Evolutionary conservation across 108 stramenopile species (phyloP), one percentile per base, ranked within the genome.

Genomic region (Nitzschia sp.): DNA sequence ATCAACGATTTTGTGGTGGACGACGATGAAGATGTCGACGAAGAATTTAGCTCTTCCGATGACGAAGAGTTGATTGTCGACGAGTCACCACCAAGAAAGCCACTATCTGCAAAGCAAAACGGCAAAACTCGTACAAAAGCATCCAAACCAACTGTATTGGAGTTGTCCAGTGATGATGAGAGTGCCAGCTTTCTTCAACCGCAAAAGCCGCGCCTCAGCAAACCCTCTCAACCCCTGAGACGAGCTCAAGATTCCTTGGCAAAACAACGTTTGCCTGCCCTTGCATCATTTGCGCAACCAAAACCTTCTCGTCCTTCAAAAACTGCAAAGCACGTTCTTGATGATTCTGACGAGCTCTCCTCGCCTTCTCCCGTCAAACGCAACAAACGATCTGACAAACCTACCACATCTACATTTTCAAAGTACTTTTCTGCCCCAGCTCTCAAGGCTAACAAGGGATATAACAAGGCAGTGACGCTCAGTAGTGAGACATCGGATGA

Each of bases 1-100:
- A 67, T 55, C 8, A 64, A 69, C 29, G 59, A 69, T n/a, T 60
- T 53, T 41, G 19, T 55, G 11, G 67, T 56, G n/a, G 78, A 70
- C n/a, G 68, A 75, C n/a, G 69, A 75, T 41, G 81, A 68, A 22
- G 59, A 77, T n/a, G 53, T 39, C n/a, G 66, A 51, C 62, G 65
- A 70, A 70, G 56, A 68, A 58, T 15, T 20, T 3, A 12, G 12
- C 11, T 37, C 29, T 10, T 58, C 44, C 41, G 61, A 73, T 21
- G 43, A 63, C 39, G 42, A 56, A 12, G 54, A 26, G 11, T 25
- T 64, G 3, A 57, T 57, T 38, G 57, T 40, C 53, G 63, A 34
- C 26, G 63, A 51, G 2, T 19, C 44, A 15, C 14, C 14, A 42
- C 19, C 48, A n/a, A 19, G 19, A 19, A 50, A 50, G 48, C 48